Conservation (phyloP, 2,329 filamentous ascomycete genomes). For the Sclerotinia glacialis region DNA sequence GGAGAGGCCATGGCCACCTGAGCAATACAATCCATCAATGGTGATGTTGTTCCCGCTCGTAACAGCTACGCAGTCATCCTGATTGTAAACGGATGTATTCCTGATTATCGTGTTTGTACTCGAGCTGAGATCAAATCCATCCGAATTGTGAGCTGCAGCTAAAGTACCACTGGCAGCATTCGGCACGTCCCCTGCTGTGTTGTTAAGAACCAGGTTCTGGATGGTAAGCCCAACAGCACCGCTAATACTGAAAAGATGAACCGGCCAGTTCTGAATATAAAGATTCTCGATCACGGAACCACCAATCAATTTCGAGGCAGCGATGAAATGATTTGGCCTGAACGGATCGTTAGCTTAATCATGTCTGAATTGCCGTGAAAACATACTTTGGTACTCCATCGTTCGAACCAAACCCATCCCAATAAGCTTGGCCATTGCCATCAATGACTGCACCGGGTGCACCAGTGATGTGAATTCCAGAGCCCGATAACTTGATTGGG, state of each 20-base stretch:
- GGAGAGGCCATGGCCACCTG: slow-evolving; percentile 37
- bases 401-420: slow-evolving; percentile 59
- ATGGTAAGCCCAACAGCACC: slow-evolving; percentile 46
- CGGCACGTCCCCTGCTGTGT: slow-evolving; percentile 50
- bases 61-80: slow-evolving; percentile 40
- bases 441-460: slow-evolving; percentile 53
- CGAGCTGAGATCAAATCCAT: slow-evolving; percentile 50
- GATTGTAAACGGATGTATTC: slow-evolving; percentile 33
- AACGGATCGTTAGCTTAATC: slow-evolving; percentile 34
- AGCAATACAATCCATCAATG: slow-evolving; percentile 35
- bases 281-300: slow-evolving; percentile 49
- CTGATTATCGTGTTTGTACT: slow-evolving; percentile 46
- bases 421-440: slow-evolving; percentile 52
- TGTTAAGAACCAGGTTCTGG: slow-evolving; percentile 53
- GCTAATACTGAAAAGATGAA: slow-evolving; percentile 50
- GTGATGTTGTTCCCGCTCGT: slow-evolving; percentile 39
- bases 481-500: slow-evolving; percentile 52
- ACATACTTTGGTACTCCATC: slow-evolving; percentile 45
- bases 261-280: slow-evolving; percentile 53
- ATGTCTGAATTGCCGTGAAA: background rate
- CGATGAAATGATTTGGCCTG: slow-evolving; percentile 58
- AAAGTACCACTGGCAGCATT: slow-evolving; percentile 35
- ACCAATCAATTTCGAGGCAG: slow-evolving; percentile 50
- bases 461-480: slow-evolving; percentile 52
- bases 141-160: slow-evolving; percentile 49